These are phyloP conservation scores for Trichoderma endophyticum DNA, from an alignment of 2,329 filamentous ascomycete genomes.

Conservation along the genomic window DNA sequence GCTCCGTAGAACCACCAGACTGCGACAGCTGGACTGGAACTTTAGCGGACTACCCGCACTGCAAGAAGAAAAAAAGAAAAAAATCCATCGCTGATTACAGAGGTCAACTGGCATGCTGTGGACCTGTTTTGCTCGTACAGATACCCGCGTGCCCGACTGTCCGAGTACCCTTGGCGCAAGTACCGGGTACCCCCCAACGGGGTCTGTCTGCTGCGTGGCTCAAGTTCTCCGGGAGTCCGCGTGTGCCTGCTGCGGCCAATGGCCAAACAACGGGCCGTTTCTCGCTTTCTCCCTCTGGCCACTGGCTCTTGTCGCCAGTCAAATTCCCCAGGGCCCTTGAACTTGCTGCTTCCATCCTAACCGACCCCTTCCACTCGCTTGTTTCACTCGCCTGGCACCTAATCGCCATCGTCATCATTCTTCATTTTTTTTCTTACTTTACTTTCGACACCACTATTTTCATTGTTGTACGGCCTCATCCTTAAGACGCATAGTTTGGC, in stretches of 20 bases:
- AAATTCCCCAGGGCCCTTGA: not conserved
- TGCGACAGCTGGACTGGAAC: not conserved
- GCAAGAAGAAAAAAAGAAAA: not conserved
- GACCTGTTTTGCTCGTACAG: not conserved
- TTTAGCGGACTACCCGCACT: not conserved
- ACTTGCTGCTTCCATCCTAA: slow-evolving; percentile 3
- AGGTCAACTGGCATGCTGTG: not conserved
- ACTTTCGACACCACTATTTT: not conserved
- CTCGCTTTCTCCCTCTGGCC: not conserved
- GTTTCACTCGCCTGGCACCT: slow-evolving; percentile 1
- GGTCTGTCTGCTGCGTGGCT: slow-evolving; percentile 3
- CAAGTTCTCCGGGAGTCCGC: slow-evolving; percentile 9
- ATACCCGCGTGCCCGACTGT: not conserved
- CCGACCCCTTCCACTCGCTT: slow-evolving; percentile 18
- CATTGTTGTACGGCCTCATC: not conserved
- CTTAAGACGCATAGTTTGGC: slow-evolving; percentile 1
- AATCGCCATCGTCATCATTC: not conserved
- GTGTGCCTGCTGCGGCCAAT: slow-evolving; percentile 5
- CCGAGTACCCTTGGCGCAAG: not conserved
- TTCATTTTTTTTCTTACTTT: not conserved
- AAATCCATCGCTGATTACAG: not conserved
- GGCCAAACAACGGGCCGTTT: slow-evolving; percentile 7
- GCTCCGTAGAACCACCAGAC: not conserved
- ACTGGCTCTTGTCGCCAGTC: not conserved
- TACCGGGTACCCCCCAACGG: not conserved